phyloP scores from a whole-genome alignment of 768 basidiomycete genomes.

The Lactifluus subvellereus region DNA sequence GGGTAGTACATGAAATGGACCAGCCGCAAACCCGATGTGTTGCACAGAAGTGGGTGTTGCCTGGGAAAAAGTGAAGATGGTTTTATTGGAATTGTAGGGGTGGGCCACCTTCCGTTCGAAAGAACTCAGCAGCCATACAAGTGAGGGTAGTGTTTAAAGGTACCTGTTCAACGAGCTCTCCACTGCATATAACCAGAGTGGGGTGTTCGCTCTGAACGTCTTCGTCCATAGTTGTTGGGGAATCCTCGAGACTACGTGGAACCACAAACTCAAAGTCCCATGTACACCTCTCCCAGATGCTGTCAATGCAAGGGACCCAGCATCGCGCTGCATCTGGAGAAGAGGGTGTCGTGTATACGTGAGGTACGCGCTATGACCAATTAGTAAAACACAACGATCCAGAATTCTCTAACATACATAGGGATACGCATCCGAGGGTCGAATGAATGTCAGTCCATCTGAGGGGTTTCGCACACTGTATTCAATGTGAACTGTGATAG shows the following conservation, averaged over 20 bases:
- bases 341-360: slow-evolving; percentile 84
- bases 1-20: slow-evolving; percentile 79
- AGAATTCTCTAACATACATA: slow-evolving; percentile 50
- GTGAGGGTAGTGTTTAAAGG: slow-evolving; percentile 3
- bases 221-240: slow-evolving; percentile 39
- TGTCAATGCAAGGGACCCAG: slow-evolving; percentile 98
- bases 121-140: slow-evolving; percentile 13
- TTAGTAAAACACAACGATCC: not conserved
- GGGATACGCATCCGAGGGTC: slow-evolving; percentile 77
- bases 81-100: slow-evolving; percentile 89
- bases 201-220: slow-evolving; percentile 59
- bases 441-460: slow-evolving; percentile 80
- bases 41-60: slow-evolving; percentile 86
- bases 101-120: slow-evolving; percentile 65
- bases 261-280: slow-evolving; percentile 99
- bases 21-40: slow-evolving; percentile 93
- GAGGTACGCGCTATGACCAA: slow-evolving; percentile 73
- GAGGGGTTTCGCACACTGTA: slow-evolving; percentile 80
- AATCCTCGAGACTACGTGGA: slow-evolving; percentile 71
- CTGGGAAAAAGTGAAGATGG: slow-evolving; percentile 90
- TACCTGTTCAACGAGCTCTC: slow-evolving; percentile 92
- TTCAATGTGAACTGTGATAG: slow-evolving; percentile 68
- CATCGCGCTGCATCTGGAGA: slow-evolving; percentile 89
- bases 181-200: slow-evolving; percentile 88
- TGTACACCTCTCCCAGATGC: slow-evolving; percentile 91